These are phyloP conservation scores for Nakaseomyces delphensis DNA, from an alignment of 1,139 yeast species.

Conservation along the genomic window DNA sequence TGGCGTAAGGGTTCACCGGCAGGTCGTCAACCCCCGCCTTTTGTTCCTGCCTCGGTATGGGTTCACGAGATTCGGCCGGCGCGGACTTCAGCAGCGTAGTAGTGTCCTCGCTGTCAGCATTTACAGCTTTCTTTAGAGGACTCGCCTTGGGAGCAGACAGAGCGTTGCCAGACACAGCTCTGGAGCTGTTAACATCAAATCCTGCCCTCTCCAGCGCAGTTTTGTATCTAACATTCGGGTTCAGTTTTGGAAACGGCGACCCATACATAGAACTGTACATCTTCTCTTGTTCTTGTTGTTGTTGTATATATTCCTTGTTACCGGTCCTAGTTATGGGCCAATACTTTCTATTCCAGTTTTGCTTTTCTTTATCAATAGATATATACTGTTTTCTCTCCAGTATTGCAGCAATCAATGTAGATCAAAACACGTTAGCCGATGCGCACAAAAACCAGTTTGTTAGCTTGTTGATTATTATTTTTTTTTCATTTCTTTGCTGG, in stretches of 20 bases:
- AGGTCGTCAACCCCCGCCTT: background rate
- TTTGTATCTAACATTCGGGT: conserved; percentile 44
- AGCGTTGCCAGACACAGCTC: background rate
- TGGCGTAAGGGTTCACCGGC: background rate
- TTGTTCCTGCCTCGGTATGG: background rate
- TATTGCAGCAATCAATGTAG: no score
- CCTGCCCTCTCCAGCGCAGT: conserved; percentile 64
- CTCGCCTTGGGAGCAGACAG: background rate
- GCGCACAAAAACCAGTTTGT: no score
- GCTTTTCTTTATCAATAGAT: no score
- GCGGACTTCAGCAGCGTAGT: no score
- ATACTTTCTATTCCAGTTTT: no score
- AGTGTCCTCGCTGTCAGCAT: no score
- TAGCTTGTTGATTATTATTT: no score
- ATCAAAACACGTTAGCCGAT: no score
- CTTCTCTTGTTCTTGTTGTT: background rate
- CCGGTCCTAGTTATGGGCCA: no score
- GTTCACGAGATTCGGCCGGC: no score
- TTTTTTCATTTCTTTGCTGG: no score
- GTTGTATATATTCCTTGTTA: background rate
- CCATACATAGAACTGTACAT: conserved; percentile 19
- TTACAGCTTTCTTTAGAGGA: background rate
- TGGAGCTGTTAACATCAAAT: conserved; percentile 35
- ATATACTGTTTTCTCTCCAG: no score
- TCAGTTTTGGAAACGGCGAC: conserved; percentile 52